phyloP scores from a whole-genome alignment of 805 yeast genomes.

The Komagataella ulmi region DNA sequence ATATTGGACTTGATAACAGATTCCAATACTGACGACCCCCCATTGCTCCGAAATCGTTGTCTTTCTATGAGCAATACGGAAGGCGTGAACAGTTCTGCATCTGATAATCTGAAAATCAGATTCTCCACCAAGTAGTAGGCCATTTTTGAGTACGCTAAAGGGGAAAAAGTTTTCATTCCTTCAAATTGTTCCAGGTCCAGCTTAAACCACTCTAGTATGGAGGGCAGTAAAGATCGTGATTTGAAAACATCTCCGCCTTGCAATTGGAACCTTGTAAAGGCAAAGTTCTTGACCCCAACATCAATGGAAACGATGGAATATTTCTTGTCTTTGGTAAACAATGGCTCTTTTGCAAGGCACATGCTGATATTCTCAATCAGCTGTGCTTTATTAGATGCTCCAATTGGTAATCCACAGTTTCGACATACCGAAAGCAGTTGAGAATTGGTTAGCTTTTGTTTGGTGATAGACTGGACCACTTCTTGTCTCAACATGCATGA shows the following conservation, averaged over 20 bases:
- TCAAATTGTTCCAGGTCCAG: constrained; percentile 13
- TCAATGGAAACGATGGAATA: constrained; percentile 13
- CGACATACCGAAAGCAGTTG: background rate
- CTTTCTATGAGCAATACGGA: constrained; percentile 37
- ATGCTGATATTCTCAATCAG: background rate
- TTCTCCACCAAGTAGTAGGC: constrained; percentile 8
- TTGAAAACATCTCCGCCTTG: background rate
- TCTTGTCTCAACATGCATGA: background rate
- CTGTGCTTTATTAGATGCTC: background rate
- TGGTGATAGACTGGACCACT: background rate
- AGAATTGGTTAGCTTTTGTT: constrained; percentile 1
- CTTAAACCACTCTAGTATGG: constrained; percentile 17
- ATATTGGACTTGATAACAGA: constrained; percentile 38
- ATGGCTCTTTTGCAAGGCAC: background rate
- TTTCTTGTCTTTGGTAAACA: background rate
- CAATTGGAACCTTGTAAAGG: constrained; percentile 12
- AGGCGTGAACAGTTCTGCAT: constrained; percentile 9
- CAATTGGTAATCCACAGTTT: background rate
- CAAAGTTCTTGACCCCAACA: constrained; percentile 20
- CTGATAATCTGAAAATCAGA: constrained; percentile 6
- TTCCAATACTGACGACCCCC: constrained; percentile 32
- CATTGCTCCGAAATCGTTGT: constrained; percentile 39
- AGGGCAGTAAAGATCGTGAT: constrained; percentile 3
- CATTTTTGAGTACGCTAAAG: constrained; percentile 13
- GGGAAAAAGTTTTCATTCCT: constrained; percentile 11